Conservation (phyloP, 345 rosid species). For the Atalantia buxifolia region DNA sequence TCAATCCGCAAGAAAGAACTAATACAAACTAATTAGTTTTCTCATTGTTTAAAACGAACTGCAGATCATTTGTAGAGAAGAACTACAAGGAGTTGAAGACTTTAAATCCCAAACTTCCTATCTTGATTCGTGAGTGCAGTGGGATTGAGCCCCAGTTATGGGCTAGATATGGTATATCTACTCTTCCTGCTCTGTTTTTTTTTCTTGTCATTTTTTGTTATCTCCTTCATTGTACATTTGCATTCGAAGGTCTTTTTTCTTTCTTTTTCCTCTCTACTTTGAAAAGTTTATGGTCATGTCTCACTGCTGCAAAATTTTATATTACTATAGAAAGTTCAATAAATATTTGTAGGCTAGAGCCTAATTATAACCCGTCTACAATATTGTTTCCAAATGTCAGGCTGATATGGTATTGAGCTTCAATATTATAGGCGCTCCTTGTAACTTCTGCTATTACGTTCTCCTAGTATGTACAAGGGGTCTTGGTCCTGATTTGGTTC, state of each 20-base stretch:
- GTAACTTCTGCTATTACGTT: no score
- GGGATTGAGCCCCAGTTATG: constrained; percentile 89
- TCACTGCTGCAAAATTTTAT: background rate
- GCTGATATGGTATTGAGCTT: no score
- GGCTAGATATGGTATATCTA: constrained; percentile 85
- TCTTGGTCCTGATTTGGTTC: no score
- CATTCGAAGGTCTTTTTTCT: background rate
- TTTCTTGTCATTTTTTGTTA: no score
- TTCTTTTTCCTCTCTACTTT: no score
- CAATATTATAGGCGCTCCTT: no score
- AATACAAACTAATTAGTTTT: background rate
- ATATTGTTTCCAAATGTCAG: background rate
- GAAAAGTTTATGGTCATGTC: no score
- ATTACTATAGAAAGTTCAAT: background rate
- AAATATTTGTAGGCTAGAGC: background rate
- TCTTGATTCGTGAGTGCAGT: constrained; percentile 83
- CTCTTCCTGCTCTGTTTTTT: background rate
- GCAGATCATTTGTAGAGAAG: constrained; percentile 77
- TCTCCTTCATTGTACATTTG: no score
- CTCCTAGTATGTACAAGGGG: no score
- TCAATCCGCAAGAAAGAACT: background rate
- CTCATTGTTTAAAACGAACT: background rate
- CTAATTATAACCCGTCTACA: background rate
- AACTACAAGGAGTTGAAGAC: constrained; percentile 84
- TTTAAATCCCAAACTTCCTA: constrained; percentile 83